Percentiles rank a stretch among this genome's conserved stretches.
Conservation (phyloP, 108 stramenopile genomes). For the Parmales sp. region DNA sequence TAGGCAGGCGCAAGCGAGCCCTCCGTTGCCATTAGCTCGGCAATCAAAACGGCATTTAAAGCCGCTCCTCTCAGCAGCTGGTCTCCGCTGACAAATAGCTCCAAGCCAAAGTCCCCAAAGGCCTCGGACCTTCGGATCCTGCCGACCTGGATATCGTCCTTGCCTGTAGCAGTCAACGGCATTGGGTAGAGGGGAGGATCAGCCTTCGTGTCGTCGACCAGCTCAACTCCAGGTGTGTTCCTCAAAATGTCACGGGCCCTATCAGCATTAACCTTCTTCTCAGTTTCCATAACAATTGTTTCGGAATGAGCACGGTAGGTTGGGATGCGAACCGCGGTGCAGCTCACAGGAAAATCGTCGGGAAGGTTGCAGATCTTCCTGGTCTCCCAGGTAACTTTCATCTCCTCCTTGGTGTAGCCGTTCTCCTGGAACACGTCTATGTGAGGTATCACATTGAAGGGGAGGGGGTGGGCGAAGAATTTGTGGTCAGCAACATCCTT, state of each 20-base stretch:
- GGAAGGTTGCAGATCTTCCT: conserved; percentile 79
- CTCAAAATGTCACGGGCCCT: conserved; percentile 59
- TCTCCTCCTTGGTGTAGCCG: conserved; percentile 98
- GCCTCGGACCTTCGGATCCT: conserved; percentile 64
- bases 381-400: conserved; percentile 98
- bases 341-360: conserved; percentile 71
- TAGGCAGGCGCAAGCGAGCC: no score
- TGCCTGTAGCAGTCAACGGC: conserved; percentile 88
- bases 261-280: conserved; percentile 66
- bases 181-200: conserved; percentile 64
- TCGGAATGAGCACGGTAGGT: conserved; percentile 95
- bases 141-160: conserved; percentile 91
- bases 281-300: conserved; percentile 82
- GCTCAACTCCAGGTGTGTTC: conserved; percentile 64
- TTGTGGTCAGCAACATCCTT: conserved; percentile 50
- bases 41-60: conserved; percentile 90
- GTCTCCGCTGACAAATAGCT: conserved; percentile 95
- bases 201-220: conserved; percentile 48
- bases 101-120: conserved; percentile 83
- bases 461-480: conserved; percentile 89
- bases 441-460: conserved; percentile 98
- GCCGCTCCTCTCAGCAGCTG: conserved; percentile 94
- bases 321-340: conserved; percentile 93
- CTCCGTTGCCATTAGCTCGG: conserved; percentile 77
- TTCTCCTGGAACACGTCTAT: conserved; percentile 97